Conservation (phyloP, 2,329 filamentous ascomycete species). For the Fusarium concolor region DNA sequence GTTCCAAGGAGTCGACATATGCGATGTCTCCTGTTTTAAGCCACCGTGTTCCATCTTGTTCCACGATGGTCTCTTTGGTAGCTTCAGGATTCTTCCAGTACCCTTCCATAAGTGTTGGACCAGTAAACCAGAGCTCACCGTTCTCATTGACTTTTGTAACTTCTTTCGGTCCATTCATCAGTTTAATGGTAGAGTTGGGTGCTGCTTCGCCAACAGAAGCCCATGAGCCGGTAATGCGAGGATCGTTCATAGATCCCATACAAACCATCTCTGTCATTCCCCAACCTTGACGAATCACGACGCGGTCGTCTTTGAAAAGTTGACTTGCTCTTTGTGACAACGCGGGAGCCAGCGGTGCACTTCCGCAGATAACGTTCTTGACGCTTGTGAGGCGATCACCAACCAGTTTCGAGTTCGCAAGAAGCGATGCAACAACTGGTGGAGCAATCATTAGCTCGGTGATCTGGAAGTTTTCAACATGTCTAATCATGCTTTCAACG, state of each 20-base stretch:
- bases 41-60: neutral
- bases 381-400: neutral
- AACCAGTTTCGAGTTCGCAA: neutral
- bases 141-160: neutral
- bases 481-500: neutral
- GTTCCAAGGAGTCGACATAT: neutral
- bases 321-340: neutral
- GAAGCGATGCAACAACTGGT: neutral
- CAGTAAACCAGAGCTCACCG: neutral
- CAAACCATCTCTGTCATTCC: neutral
- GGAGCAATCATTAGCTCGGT: neutral
- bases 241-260: neutral
- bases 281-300: neutral
- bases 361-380: neutral
- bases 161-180: neutral
- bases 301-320: neutral
- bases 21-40: neutral
- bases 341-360: neutral
- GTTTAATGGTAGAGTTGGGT: neutral
- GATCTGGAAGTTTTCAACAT: neutral
- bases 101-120: neutral
- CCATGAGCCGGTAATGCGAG: neutral
- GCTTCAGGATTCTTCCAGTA: neutral
- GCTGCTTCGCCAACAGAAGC: neutral
- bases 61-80: neutral